Base-by-base conservation (phyloP, 306 rosid species). In the Prunus mira region DNA sequence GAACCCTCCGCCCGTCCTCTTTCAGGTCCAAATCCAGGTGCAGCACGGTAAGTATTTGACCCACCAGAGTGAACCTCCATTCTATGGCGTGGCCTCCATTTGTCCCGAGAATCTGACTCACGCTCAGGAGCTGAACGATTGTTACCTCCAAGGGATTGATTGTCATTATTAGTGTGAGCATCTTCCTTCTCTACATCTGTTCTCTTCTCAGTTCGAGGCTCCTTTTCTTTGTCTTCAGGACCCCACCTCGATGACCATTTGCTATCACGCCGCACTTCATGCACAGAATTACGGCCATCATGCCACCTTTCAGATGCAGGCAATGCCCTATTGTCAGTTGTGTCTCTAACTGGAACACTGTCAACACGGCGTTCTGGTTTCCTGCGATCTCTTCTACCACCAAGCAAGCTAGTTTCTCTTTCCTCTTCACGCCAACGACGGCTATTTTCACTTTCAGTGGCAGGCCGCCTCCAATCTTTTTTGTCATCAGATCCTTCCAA, bases 341-440 rank as follows among this genome's bases (percentile, higher is more conserved):
- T 74, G 71, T 87, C 91, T 73, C 88, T 81, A 65, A 71, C 63
- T 49, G 86, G 20, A 69, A 75, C 66, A 61, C 14, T 79, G 72
- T 88, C 91, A 28, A 65, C 66, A 41, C 89, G 89, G 34, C 89
- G 89, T 75, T 85, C 91, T 28, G 79, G 62, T 82, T 88, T 88
- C 82, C 86, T 83, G 25, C 89, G 88, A 69, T 86, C 90, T 69
- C 87, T 78, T 78, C 91, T 86, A 20, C 84, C 83, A 73, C 88
- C 85, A 67, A 85, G 89, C 82, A 88, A 74, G 81, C 85, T 84
- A 79, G 89, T 85, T 83, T 88, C 91, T 71, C 89, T 82, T 77
- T 88, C 91, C 79, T 88, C 89, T 80, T 88, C 91, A 25, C 89
- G 86, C 91, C 91, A 88, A 67, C 89, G 88, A 65, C 91, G 91